Evolutionary conservation across 768 basidiomycete species (phyloP).

Genomic region (Hebeloma cylindrosporum): DNA sequence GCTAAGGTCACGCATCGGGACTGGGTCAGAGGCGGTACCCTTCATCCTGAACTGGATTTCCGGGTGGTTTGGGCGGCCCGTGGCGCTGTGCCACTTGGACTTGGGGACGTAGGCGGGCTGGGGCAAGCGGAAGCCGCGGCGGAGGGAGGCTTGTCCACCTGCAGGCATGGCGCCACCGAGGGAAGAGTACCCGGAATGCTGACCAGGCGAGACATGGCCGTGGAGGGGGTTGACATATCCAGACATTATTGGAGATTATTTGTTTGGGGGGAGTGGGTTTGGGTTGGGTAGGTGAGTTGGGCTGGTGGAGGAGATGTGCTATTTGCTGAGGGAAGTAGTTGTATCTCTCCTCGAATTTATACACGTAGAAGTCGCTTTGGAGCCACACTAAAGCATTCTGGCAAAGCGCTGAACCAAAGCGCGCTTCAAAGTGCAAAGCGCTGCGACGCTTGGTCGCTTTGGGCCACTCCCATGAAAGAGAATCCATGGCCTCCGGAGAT

Average conservation of each 20-base stretch:
- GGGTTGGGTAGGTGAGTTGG: too few relatives aligned
- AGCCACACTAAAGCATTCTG: too few relatives aligned
- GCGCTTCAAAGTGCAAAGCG: too few relatives aligned
- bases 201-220: conserved; percentile 31
- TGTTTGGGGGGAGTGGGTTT: too few relatives aligned
- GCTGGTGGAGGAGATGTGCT: too few relatives aligned
- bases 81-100: conserved; percentile 24
- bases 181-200: conserved; percentile 29
- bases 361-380: too few relatives aligned
- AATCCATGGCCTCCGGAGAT: too few relatives aligned
- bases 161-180: conserved; percentile 30
- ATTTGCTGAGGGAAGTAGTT: too few relatives aligned
- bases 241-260: conserved; percentile 7
- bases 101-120: conserved; percentile 31
- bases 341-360: too few relatives aligned
- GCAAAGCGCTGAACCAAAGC: too few relatives aligned
- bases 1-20: conserved; percentile 46
- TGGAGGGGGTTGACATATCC: conserved; percentile 45
- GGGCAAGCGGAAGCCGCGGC: conserved; percentile 36
- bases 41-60: conserved; percentile 42
- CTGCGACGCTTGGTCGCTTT: too few relatives aligned
- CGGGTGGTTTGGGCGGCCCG: conserved; percentile 22
- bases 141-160: conserved; percentile 23
- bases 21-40: conserved; percentile 42
- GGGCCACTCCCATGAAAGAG: too few relatives aligned